phyloP scores from a whole-genome alignment of 345 rosid genomes.

The Dovyalis caffra region DNA sequence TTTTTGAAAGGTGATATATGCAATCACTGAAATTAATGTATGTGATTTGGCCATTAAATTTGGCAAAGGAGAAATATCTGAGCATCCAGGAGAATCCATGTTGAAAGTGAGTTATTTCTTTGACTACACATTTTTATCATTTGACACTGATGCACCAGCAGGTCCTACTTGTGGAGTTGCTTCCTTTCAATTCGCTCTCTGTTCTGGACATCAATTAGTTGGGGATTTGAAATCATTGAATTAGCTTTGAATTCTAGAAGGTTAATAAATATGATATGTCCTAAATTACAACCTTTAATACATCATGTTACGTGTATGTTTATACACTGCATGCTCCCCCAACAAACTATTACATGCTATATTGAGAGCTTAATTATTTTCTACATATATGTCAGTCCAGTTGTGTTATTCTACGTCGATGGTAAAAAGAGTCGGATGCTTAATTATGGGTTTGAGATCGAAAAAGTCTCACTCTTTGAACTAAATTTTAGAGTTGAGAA shows the following conservation, averaged over 20 bases:
- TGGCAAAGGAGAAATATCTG: not conserved
- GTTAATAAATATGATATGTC: too few species aligned
- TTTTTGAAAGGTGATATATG: not conserved
- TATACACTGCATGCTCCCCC: too few species aligned
- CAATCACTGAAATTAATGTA: constrained; percentile 12
- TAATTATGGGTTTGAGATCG: too few species aligned
- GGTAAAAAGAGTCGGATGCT: too few species aligned
- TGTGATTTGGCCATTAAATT: not conserved
- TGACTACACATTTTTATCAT: constrained; percentile 12
- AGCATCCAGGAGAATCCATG: not conserved
- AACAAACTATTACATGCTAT: too few species aligned
- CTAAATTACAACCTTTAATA: too few species aligned
- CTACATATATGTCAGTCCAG: too few species aligned
- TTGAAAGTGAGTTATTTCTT: not conserved
- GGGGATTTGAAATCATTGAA: constrained; percentile 8
- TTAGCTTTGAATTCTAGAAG: not conserved
- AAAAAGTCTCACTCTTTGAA: too few species aligned
- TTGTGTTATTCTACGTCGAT: too few species aligned
- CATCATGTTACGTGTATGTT: too few species aligned
- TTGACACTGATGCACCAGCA: constrained; percentile 16
- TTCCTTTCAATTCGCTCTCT: not conserved
- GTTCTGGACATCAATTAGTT: not conserved
- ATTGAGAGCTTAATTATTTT: too few species aligned
- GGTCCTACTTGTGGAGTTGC: not conserved
- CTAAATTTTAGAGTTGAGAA: too few species aligned